Conservation (phyloP, 495 filamentous ascomycete genomes). For the Penicillium angulare region DNA sequence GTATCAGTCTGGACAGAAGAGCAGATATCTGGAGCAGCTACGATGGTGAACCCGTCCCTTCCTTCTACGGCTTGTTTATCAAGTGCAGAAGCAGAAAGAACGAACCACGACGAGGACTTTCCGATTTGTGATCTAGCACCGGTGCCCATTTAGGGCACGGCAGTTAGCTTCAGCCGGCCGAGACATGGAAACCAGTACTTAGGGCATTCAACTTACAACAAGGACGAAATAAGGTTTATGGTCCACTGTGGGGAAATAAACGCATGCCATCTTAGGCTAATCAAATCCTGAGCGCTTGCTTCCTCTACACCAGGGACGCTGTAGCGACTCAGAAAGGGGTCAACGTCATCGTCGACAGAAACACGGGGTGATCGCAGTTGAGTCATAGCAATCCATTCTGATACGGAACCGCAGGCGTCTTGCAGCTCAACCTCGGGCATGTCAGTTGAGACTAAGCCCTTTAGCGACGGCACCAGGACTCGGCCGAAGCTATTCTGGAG, state of each 20-base stretch:
- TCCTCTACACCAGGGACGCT: slow-evolving; percentile 51
- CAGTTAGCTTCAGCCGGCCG: too few relatives aligned
- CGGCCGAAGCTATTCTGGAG: slow-evolving; percentile 26
- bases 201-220: slow-evolving; percentile 35
- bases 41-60: slow-evolving; percentile 46
- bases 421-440: slow-evolving; percentile 49
- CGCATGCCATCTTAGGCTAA: slow-evolving; percentile 50
- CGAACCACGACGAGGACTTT: slow-evolving; percentile 32
- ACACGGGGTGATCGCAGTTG: slow-evolving; percentile 73
- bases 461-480: slow-evolving; percentile 50
- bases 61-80: slow-evolving; percentile 39
- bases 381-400: slow-evolving; percentile 84
- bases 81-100: slow-evolving; percentile 36
- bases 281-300: slow-evolving; percentile 20
- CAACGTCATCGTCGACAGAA: slow-evolving; percentile 61
- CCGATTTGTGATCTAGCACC: slow-evolving; percentile 6
- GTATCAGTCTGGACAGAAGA: not conserved
- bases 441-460: slow-evolving; percentile 36
- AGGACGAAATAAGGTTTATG: slow-evolving; percentile 32
- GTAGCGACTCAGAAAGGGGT: slow-evolving; percentile 83
- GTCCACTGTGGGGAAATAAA: slow-evolving; percentile 44
- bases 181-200: not conserved
- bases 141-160: slow-evolving; percentile 7
- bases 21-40: slow-evolving; percentile 22
- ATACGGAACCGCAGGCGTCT: slow-evolving; percentile 60